Evolutionary conservation across 1,284 basidiomycete species (phyloP), one percentile per base, ranked within the genome.

Genomic region (Mrakiaceae sp.): DNA sequence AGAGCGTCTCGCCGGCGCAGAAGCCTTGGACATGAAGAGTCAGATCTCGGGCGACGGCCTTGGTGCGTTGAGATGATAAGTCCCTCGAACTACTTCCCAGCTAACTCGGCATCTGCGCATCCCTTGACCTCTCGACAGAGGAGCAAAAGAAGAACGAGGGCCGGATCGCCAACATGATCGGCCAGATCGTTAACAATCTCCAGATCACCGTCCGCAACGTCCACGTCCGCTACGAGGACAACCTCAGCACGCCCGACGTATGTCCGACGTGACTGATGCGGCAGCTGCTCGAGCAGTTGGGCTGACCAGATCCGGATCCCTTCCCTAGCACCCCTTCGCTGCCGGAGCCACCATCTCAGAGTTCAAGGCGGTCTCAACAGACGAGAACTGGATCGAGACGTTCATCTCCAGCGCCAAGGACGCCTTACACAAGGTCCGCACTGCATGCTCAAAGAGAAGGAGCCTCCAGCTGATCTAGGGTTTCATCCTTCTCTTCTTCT

Each of bases 151-250:
- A 95, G 74, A 83, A 85, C 9, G 86, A 92, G 76, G 87, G 87
- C 40, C 82, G 95, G 68, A 81, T 90, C 70, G 83, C 88, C 58
- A 93, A 92, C 16, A 80, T 99, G 67, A 85, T 88, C 60, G 84
- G 88, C 58, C 95, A 96, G 74, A 86, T 99, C 67, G 84, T 98
- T 70, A 96, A 98, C 77, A 99, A 99, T 73, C 77, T 98, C 14
- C 96, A 99, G 78, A 85, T 98, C 50, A 94, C 91, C 14, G 85
- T 99, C 67, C 90, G 88, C 78, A 93, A 95, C 70, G 90, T 98
- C 60, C 94, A 98, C 73, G 79, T 98, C 62, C 87, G 96, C 59
- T 99, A 98, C 72, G 96, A 99, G 77, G 96, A 99, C 77, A 87
- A 85, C 62, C 77, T 95, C 68, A 97, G 91, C 69, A 91, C 93